Evolutionary conservation across 257 asterid genomes (phyloP).

Genomic region (Coffea eugenioides): DNA sequence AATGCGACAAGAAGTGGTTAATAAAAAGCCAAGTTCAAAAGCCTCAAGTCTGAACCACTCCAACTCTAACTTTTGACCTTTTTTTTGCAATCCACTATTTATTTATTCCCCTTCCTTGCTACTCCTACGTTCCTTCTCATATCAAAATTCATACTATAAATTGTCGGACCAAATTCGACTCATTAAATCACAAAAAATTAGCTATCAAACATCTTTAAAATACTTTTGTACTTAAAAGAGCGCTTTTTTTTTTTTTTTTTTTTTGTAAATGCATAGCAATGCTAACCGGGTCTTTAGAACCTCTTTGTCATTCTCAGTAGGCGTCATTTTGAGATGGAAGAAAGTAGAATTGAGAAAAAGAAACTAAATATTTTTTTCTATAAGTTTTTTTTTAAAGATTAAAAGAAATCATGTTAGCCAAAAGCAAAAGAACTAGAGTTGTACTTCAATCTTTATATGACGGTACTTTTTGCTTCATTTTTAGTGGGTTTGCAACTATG

Average conservation of each 20-base stretch:
- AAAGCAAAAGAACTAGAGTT: too few species aligned
- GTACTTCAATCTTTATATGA: neutral
- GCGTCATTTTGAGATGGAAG: neutral
- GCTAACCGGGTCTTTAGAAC: neutral
- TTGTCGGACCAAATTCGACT: neutral
- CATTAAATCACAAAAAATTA: too few species aligned
- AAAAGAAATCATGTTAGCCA: too few species aligned
- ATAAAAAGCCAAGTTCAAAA: conserved; percentile 2
- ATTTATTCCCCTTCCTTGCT: neutral
- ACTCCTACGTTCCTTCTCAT: neutral
- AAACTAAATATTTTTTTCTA: too few species aligned
- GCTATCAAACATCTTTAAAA: too few species aligned
- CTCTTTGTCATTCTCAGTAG: neutral
- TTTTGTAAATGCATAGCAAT: too few species aligned
- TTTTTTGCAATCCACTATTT: neutral
- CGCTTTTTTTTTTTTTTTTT: too few species aligned
- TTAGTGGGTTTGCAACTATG: neutral
- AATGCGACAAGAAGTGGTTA: conserved; percentile 2
- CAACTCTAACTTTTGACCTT: neutral
- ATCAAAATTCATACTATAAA: neutral
- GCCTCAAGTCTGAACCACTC: neutral
- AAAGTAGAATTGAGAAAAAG: too few species aligned
- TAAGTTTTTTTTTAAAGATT: too few species aligned
- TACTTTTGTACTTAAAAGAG: too few species aligned
- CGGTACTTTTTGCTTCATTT: neutral